Base-by-base conservation (phyloP, 257 asterid species). In the Jaltomata sinuosa region DNA sequence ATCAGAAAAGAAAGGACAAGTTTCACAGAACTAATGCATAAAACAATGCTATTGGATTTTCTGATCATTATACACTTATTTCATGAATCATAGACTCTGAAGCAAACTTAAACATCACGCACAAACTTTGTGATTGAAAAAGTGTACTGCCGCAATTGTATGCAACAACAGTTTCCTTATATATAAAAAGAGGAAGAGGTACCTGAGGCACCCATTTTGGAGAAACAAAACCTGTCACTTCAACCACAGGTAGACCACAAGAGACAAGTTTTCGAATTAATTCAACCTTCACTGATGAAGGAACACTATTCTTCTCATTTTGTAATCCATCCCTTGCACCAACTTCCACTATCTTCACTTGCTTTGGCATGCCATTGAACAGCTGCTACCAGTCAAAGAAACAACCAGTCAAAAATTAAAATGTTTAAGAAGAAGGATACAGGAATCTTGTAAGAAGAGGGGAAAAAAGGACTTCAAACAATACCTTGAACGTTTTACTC, bases 171-270 rank as follows among this genome's bases (percentile, higher is more conserved):
- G 18, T 25, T 76, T 49, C 40, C 61, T 15, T 76, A 0, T 8
- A 27, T 47, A 27, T 22, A 25, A 45, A 31, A 19, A 47, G 79
- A 47, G 65, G 45, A 65, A 83, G 83, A 53, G 62, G 89, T 90
- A 96, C 99, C 98, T 96, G 99, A 67, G 98, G 99, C 32, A 96
- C 98, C 98, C 99, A 94, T 87, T 93, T 94, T 68, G 98, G 98
- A 5, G 99, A 96, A 76, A 96, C 99, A 85, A 96, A 96, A 87
- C 99, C 94, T 59, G 99, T 96, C 68, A 95, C 98, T 89, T 96
- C 99, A 80, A 96, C 95, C 78, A 94, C 98, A 21, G 97, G 84
- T 86, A 96, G 89, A 65, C 99, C 99, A 78, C 92, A 87, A 34
- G 95, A 91, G 86, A 92, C 98, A 71, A 96, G 87, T 82, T 91